Evolutionary conservation across 2,329 filamentous ascomycete genomes (phyloP).

Genomic region (Pseudopyricularia javanii): DNA sequence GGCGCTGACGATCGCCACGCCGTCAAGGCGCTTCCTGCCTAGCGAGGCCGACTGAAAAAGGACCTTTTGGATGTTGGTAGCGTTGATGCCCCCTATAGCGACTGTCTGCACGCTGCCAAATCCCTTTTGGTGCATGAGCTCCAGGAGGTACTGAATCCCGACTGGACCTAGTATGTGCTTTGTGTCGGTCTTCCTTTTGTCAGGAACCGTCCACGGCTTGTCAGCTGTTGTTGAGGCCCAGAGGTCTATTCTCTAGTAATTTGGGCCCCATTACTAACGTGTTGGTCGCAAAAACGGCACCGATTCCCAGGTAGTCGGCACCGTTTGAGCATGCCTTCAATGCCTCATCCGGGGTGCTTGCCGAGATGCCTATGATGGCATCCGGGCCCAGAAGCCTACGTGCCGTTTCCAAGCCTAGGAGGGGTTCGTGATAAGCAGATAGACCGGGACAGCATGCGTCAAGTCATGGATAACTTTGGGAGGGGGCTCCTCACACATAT

Average conservation of each 20-base stretch:
- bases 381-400: conserved; percentile 60
- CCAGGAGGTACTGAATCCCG: conserved; percentile 56
- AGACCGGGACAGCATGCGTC: conserved; percentile 11
- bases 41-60: conserved; percentile 50
- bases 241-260: background rate
- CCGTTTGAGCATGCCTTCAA: conserved; percentile 57
- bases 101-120: conserved; percentile 47
- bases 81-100: conserved; percentile 82
- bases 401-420: conserved; percentile 33
- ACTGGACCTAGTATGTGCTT: conserved; percentile 68
- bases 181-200: conserved; percentile 65
- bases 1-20: conserved; percentile 80
- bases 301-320: conserved; percentile 86
- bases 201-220: background rate
- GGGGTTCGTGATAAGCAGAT: background rate
- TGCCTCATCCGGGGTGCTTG: conserved; percentile 64
- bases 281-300: conserved; percentile 74
- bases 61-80: conserved; percentile 60
- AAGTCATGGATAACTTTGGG: too few species aligned
- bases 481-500: conserved; percentile 46
- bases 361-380: conserved; percentile 81
- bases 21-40: conserved; percentile 52
- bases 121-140: conserved; percentile 35
- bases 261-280: conserved; percentile 41
- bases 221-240: background rate